Percentiles rank a stretch among this genome's conserved stretches.
These are phyloP conservation scores for Penicillium dipodomyicola DNA, from an alignment of 495 filamentous ascomycete genomes.

Conservation along the genomic window DNA sequence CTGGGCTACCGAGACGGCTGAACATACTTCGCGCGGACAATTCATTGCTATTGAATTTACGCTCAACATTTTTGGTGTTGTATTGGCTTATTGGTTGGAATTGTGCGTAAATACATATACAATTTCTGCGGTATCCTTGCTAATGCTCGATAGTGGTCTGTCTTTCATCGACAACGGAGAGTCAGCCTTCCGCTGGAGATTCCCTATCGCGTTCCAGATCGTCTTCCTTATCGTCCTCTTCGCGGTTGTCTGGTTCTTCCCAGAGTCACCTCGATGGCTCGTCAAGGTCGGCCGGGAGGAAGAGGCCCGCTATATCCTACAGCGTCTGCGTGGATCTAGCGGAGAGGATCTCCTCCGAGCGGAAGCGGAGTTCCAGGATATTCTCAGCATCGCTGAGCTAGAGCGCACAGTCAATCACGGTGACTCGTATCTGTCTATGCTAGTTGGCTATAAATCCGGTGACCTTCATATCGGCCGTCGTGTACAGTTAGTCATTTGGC, in stretches of 20 bases:
- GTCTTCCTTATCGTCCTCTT: slow-evolving; percentile 55
- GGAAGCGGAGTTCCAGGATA: slow-evolving; percentile 63
- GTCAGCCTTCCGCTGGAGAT: slow-evolving; percentile 61
- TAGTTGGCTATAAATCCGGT: slow-evolving; percentile 60
- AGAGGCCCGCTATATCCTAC: slow-evolving; percentile 61
- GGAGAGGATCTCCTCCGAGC: slow-evolving; percentile 53
- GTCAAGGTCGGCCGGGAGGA: slow-evolving; percentile 60
- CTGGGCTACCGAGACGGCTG: slow-evolving; percentile 67
- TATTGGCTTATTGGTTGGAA: slow-evolving; percentile 71
- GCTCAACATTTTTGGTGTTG: slow-evolving; percentile 70
- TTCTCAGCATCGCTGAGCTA: slow-evolving; percentile 55
- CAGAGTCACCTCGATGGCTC: slow-evolving; percentile 65
- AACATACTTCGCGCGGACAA: slow-evolving; percentile 65
- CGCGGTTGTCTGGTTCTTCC: slow-evolving; percentile 57
- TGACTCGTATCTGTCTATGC: slow-evolving; percentile 60
- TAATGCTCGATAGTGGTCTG: slow-evolving; percentile 44
- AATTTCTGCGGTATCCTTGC: not conserved
- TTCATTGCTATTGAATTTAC: slow-evolving; percentile 75
- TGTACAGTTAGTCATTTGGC: slow-evolving; percentile 68
- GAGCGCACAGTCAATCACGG: slow-evolving; percentile 51
- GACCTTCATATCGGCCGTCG: slow-evolving; percentile 64
- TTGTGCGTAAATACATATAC: slow-evolving; percentile 45
- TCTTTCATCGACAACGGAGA: slow-evolving; percentile 55
- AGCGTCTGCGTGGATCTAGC: slow-evolving; percentile 57
- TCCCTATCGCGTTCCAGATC: slow-evolving; percentile 72